Percentiles rank a stretch among this genome's conserved stretches.
phyloP scores from a whole-genome alignment of 179 eudicot species.

The Silene vulgaris region DNA sequence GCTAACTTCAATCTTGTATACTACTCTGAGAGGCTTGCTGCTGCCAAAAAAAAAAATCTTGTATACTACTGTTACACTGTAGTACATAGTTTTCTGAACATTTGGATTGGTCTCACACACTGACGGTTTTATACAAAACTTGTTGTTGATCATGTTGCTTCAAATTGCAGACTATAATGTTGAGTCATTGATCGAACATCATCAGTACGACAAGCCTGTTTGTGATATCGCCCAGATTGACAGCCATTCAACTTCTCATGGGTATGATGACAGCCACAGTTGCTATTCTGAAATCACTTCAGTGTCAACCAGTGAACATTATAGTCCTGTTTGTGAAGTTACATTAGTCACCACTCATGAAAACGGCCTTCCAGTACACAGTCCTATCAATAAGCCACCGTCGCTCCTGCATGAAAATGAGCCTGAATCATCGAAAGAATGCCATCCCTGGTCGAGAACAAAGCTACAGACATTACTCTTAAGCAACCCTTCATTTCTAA shows the following conservation, averaged over 20 bases:
- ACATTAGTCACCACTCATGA: constrained; percentile 30
- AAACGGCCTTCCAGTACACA: constrained; percentile 31
- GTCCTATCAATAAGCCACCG: constrained; percentile 10
- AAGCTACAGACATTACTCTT: constrained; percentile 36
- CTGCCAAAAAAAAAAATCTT: too few species aligned
- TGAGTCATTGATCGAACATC: not conserved
- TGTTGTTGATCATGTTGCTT: not conserved
- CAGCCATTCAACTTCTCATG: not conserved
- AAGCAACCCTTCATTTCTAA: constrained; percentile 36
- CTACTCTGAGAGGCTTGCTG: too few species aligned
- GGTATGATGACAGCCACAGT: constrained; percentile 25
- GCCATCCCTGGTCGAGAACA: constrained; percentile 15
- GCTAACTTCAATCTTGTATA: too few species aligned
- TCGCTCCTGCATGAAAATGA: constrained; percentile 15
- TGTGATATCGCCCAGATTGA: not conserved
- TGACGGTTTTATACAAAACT: too few species aligned
- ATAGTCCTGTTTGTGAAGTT: constrained; percentile 21
- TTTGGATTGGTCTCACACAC: not conserved
- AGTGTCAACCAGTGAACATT: constrained; percentile 21
- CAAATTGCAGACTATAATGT: constrained; percentile 30
- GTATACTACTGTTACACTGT: too few species aligned
- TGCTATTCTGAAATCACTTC: constrained; percentile 28
- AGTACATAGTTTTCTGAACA: too few species aligned
- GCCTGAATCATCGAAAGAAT: constrained; percentile 17
- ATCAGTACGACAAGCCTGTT: constrained; percentile 4